Conservation (phyloP, 257 asterid genomes). For the Solanum verrucosum region DNA sequence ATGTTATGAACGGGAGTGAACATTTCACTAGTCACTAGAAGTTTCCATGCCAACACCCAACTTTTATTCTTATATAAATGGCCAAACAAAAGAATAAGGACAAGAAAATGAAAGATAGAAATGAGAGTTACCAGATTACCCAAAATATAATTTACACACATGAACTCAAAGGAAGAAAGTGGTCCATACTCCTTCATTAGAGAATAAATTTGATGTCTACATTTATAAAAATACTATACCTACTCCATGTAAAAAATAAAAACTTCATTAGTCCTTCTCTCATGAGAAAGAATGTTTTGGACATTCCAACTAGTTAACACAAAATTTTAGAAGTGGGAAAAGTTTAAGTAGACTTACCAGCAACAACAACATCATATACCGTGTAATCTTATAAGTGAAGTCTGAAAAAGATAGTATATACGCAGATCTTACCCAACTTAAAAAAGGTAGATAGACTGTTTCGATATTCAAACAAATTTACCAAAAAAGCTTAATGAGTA, state of each 20-base stretch:
- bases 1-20: neutral
- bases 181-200: neutral
- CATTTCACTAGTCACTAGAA: neutral
- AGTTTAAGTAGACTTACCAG: neutral
- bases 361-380: neutral
- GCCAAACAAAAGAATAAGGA: neutral
- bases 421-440: too few species aligned
- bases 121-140: neutral
- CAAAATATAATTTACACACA: neutral
- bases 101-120: neutral
- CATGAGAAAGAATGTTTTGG: neutral
- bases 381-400: neutral
- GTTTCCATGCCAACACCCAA: neutral
- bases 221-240: neutral
- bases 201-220: neutral
- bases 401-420: fast-evolving
- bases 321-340: neutral
- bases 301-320: neutral
- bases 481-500: too few species aligned
- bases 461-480: neutral
- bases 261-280: neutral
- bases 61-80: neutral
- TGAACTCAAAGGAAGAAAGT: neutral
- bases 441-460: neutral
- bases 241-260: neutral